Percentiles rank a stretch among this genome's conserved stretches.
phyloP scores from a whole-genome alignment of 1,284 basidiomycete genomes.

The Leucoagaricus sp. region DNA sequence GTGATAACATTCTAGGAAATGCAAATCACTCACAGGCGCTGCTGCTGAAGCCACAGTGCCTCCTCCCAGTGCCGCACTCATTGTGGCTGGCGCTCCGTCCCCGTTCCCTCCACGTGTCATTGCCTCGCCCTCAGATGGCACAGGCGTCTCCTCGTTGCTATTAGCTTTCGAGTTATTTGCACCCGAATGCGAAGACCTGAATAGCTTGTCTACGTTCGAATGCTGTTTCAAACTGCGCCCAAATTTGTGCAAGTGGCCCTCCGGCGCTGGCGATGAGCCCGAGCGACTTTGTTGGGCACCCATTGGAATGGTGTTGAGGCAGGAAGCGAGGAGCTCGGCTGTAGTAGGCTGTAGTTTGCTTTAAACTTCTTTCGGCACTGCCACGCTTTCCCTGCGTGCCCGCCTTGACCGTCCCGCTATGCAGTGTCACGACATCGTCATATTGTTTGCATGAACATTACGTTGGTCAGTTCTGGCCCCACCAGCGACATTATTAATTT shows the following conservation, averaged over 20 bases:
- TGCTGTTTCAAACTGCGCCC: constrained; percentile 4
- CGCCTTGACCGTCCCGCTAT: too few species aligned
- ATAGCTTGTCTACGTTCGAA: background rate
- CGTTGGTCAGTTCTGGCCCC: too few species aligned
- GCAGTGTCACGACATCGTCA: too few species aligned
- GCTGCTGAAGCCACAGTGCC: constrained; percentile 3
- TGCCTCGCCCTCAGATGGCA: background rate
- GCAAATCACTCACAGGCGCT: constrained; percentile 2
- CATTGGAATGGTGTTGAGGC: constrained; percentile 1
- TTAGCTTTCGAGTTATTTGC: background rate
- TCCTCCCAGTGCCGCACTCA: background rate
- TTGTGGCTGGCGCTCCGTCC: background rate
- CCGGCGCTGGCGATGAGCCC: background rate
- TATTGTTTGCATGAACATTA: too few species aligned
- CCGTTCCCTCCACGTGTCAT: background rate
- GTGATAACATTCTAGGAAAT: background rate
- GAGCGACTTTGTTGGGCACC: constrained; percentile 13
- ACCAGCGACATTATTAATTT: too few species aligned
- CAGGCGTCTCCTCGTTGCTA: background rate
- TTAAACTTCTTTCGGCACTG: background rate
- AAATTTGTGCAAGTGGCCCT: background rate
- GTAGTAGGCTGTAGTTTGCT: background rate
- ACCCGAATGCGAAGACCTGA: background rate
- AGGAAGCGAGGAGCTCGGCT: background rate
- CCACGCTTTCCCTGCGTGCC: constrained; percentile 3